These are phyloP conservation scores for Fusarium sp. DNA, from an alignment of 2,329 filamentous ascomycete species.

Conservation along the genomic window DNA sequence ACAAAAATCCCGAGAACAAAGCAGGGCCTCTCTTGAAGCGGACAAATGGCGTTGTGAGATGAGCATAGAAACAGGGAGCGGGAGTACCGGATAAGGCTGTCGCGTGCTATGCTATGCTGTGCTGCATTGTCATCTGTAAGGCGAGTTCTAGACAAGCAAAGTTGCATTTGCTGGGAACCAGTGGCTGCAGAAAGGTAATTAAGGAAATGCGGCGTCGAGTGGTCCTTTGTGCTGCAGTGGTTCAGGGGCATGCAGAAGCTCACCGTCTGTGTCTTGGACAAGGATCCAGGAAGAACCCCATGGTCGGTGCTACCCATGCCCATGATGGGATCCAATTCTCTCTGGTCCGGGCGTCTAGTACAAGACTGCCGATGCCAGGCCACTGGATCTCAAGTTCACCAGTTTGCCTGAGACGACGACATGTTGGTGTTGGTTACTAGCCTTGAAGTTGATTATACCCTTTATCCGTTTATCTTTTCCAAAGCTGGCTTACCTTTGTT, in stretches of 20 bases:
- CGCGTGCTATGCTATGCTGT: constrained; percentile 2
- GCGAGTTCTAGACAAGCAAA: constrained; percentile 18
- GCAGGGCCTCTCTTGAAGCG: neutral
- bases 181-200: constrained; percentile 39
- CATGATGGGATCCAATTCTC: constrained; percentile 20
- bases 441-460: constrained; percentile 3
- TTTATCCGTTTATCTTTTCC: neutral
- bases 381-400: neutral
- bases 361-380: constrained; percentile 36
- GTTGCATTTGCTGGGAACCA: constrained; percentile 2
- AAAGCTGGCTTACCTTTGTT: constrained; percentile 6
- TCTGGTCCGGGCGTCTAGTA: constrained; percentile 27
- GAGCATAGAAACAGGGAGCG: neutral
- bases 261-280: constrained; percentile 37
- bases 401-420: neutral
- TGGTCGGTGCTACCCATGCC: constrained; percentile 44
- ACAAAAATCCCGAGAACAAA: constrained; percentile 1
- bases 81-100: constrained; percentile 14
- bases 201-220: constrained; percentile 31
- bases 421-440: constrained; percentile 1
- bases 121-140: constrained; percentile 1
- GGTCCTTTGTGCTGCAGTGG: constrained; percentile 39
- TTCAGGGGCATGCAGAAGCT: constrained; percentile 45
- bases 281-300: constrained; percentile 40
- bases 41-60: constrained; percentile 9